phyloP scores from a whole-genome alignment of 2,329 filamentous ascomycete genomes.

The Verticillium klebahnii region DNA sequence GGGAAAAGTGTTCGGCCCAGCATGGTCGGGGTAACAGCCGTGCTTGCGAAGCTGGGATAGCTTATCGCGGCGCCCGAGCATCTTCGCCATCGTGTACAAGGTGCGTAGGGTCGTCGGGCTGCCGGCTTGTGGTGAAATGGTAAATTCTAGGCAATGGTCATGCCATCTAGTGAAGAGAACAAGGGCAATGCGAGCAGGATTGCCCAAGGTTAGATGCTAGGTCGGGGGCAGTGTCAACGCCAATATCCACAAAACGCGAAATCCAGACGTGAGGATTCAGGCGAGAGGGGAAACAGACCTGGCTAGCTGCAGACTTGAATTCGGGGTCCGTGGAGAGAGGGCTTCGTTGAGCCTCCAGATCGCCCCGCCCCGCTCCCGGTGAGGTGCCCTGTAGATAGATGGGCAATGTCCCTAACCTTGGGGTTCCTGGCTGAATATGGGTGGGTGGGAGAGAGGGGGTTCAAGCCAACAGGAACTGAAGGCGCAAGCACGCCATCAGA shows the following conservation, averaged over 20 bases:
- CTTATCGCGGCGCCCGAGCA: not conserved
- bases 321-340: not conserved
- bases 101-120: not conserved
- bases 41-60: not conserved
- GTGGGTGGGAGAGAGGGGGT: too few relatives aligned
- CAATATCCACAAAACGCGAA: not conserved
- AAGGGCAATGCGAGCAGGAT: not conserved
- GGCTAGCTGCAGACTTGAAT: not conserved
- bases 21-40: not conserved
- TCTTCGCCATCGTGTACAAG: not conserved
- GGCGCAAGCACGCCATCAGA: not conserved
- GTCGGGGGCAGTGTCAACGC: not conserved
- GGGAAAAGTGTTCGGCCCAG: not conserved
- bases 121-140: not conserved
- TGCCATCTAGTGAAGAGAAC: too few relatives aligned
- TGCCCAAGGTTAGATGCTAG: not conserved
- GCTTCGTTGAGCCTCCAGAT: not conserved
- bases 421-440: too few relatives aligned
- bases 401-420: not conserved
- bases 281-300: not conserved
- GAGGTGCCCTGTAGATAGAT: not conserved
- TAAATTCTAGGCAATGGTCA: too few relatives aligned
- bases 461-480: not conserved
- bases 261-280: not conserved
- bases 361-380: not conserved